These are phyloP conservation scores for Apophysomyces trapeziformis DNA, from an alignment of 371 early-diverging fungal species.

Conservation along the genomic window DNA sequence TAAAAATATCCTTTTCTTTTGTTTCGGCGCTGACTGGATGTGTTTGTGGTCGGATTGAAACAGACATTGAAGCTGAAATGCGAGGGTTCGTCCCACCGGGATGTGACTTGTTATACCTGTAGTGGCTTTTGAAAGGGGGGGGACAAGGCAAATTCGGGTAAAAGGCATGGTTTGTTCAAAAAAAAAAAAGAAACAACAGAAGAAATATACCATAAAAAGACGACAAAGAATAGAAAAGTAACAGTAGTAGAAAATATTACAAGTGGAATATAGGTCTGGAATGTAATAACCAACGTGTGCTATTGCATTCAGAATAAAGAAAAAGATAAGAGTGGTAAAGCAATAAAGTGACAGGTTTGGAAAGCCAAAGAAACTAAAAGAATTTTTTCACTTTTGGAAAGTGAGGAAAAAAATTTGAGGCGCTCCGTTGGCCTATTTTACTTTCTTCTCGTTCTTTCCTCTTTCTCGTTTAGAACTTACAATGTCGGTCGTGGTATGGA, in stretches of 20 bases:
- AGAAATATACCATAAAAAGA: background rate
- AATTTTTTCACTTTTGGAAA: background rate
- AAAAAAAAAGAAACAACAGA: background rate
- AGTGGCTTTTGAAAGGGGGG: background rate
- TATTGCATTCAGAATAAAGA: too few relatives aligned
- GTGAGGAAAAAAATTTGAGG: slow-evolving; percentile 8
- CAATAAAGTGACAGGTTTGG: background rate
- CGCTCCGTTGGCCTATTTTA: slow-evolving; percentile 2
- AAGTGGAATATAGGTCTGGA: too few relatives aligned
- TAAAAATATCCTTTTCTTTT: background rate
- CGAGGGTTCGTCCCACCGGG: too few relatives aligned
- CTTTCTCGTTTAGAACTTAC: slow-evolving; percentile 1
- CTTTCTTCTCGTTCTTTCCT: background rate
- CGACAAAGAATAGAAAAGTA: background rate
- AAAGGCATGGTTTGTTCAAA: too few relatives aligned
- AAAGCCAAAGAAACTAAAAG: slow-evolving; percentile 7
- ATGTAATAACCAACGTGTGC: too few relatives aligned
- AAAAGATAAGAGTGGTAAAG: background rate
- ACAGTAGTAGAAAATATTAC: background rate
- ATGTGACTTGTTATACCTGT: background rate
- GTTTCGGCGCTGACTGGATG: background rate
- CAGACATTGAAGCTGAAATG: too few relatives aligned
- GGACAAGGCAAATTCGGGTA: too few relatives aligned
- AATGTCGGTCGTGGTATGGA: slow-evolving; percentile 58
- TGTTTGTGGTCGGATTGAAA: too few relatives aligned